These are phyloP conservation scores for Solanum hybrid DNA, from an alignment of 305 asterid species.

Conservation along the genomic window DNA sequence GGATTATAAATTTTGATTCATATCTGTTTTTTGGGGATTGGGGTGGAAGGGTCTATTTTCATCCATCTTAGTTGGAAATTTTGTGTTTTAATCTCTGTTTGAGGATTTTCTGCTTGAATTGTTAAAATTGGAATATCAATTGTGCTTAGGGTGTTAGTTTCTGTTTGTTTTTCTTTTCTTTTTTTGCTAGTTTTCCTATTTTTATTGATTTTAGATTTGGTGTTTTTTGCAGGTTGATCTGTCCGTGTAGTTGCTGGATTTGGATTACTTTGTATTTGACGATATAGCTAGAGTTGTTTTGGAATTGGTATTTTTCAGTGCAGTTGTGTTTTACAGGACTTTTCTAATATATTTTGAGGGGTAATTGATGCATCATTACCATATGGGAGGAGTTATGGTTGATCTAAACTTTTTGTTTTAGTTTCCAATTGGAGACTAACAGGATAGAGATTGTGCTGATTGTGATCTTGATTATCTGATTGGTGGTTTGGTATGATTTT, in stretches of 20 bases:
- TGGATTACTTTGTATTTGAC: not conserved
- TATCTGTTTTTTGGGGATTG: not conserved
- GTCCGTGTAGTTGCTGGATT: conserved; percentile 8
- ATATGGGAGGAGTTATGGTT: conserved; percentile 10
- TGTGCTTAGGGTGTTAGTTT: not conserved
- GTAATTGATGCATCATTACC: conserved; percentile 18
- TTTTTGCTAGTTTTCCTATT: not conserved
- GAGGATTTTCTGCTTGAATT: not conserved
- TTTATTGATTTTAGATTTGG: not conserved
- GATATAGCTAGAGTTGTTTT: conserved; percentile 2
- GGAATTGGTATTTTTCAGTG: conserved; percentile 10
- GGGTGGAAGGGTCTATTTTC: not conserved
- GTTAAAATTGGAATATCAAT: not conserved
- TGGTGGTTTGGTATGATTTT: not conserved
- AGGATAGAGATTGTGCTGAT: not conserved
- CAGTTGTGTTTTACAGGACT: conserved; percentile 8
- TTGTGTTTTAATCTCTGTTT: not conserved
- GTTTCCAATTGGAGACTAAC: not conserved
- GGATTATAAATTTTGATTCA: not conserved
- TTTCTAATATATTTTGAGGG: conserved; percentile 9
- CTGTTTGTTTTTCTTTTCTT: not conserved
- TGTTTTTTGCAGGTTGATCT: conserved; percentile 10
- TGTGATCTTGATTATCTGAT: not conserved
- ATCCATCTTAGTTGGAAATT: not conserved
- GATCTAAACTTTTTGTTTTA: conserved; percentile 18